A percentile compares a stretch with the other conserved stretches of the same genome.
Evolutionary conservation across 2,329 filamentous ascomycete genomes (phyloP).

Genomic region (Phialophora verrucosa): DNA sequence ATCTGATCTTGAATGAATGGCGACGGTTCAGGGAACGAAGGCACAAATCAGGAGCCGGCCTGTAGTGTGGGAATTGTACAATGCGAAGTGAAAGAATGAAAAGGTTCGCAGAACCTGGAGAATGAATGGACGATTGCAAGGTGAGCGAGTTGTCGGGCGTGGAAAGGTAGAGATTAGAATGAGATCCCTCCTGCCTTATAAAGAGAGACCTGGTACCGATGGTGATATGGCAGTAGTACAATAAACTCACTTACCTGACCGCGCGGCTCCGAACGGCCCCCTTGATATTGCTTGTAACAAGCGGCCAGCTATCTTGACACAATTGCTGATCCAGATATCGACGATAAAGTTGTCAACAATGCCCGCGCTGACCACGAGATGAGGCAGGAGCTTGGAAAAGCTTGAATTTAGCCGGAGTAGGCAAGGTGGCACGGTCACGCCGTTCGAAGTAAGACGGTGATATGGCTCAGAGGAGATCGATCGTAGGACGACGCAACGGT

Average conservation of each 20-base stretch:
- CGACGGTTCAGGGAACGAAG: conserved; percentile 15
- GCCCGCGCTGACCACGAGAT: not conserved
- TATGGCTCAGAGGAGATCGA: not conserved
- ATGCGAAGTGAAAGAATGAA: conserved; percentile 11
- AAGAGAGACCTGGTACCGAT: not conserved
- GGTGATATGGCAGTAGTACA: not conserved
- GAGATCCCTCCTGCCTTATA: not conserved
- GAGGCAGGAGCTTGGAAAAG: conserved; percentile 11
- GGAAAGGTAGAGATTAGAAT: not conserved
- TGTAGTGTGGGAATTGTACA: conserved; percentile 6
- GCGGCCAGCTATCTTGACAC: conserved; percentile 11
- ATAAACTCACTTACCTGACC: not conserved
- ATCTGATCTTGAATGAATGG: conserved; percentile 2
- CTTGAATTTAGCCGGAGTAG: not conserved
- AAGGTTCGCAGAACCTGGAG: conserved; percentile 12
- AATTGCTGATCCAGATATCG: conserved; percentile 14
- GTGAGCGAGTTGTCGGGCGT: not conserved
- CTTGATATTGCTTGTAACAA: conserved; percentile 4
- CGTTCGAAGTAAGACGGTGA: not conserved
- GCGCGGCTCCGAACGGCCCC: not conserved
- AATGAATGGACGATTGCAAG: conserved; percentile 9
- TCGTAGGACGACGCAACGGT: not conserved
- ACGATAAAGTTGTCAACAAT: not conserved
- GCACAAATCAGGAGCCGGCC: conserved; percentile 12
- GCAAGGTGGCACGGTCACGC: not conserved